A percentile compares a stretch with the other conserved stretches of the same genome.
These are phyloP conservation scores for Kodamaea lidongshanica DNA, from an alignment of 805 yeast species.

Conservation along the genomic window DNA sequence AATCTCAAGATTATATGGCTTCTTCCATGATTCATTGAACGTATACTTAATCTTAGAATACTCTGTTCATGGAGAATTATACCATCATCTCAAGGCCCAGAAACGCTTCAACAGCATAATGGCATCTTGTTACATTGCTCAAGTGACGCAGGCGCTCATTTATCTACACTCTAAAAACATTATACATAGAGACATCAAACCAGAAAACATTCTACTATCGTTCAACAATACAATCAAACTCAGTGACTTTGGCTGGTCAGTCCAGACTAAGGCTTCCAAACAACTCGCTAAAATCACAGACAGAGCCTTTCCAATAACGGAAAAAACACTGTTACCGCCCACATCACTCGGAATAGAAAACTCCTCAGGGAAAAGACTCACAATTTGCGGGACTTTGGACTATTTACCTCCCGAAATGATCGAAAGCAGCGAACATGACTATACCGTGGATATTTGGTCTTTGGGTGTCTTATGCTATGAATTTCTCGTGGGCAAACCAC, in stretches of 20 bases:
- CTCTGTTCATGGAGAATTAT: conserved; percentile 81
- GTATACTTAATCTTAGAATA: conserved; percentile 84
- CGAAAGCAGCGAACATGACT: conserved; percentile 72
- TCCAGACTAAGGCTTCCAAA: conserved; percentile 32
- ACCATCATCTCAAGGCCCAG: conserved; percentile 58
- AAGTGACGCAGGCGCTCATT: conserved; percentile 72
- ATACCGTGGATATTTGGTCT: conserved; percentile 86
- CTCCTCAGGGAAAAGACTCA: conserved; percentile 44
- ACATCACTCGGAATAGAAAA: neutral
- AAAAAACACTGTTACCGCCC: neutral
- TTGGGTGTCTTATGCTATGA: conserved; percentile 84
- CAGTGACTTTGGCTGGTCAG: conserved; percentile 97
- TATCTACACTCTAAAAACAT: conserved; percentile 76
- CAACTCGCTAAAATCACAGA: too few relatives aligned
- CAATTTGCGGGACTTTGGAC: conserved; percentile 93
- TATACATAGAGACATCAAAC: conserved; percentile 90
- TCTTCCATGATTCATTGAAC: conserved; percentile 72
- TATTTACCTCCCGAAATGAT: conserved; percentile 95
- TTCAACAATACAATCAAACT: conserved; percentile 72
- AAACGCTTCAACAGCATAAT: conserved; percentile 65
- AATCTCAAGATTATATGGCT: conserved; percentile 75
- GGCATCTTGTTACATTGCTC: conserved; percentile 76
- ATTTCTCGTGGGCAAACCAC: conserved; percentile 81
- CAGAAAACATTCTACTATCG: conserved; percentile 82
- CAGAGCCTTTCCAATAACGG: neutral